Evolutionary conservation across 2,329 filamentous ascomycete species (phyloP).

Genomic region (Cryphonectria carpinicola): DNA sequence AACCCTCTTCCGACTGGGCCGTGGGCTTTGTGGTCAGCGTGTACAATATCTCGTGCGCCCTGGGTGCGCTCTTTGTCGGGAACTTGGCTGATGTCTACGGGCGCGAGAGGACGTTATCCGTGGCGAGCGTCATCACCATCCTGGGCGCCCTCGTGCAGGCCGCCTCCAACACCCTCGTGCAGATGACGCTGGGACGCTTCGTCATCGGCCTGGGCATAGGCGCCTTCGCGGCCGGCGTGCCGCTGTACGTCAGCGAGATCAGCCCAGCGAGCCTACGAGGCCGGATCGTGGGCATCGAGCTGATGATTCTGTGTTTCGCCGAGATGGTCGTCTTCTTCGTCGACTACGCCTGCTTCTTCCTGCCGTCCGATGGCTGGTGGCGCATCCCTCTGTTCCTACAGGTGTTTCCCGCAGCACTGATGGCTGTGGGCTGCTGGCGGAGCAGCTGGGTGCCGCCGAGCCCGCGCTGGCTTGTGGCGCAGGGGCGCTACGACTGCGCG

Average conservation of each 20-base stretch:
- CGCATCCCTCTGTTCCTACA: constrained; percentile 35
- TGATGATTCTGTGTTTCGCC: constrained; percentile 39
- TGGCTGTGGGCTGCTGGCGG: constrained; percentile 31
- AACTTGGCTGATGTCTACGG: constrained; percentile 36
- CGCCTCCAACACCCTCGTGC: constrained; percentile 9
- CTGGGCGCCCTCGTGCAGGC: constrained; percentile 22
- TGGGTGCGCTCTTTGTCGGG: constrained; percentile 37
- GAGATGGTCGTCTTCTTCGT: constrained; percentile 40
- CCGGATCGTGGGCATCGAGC: constrained; percentile 37
- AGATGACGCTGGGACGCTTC: constrained; percentile 36
- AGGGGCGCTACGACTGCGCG: constrained; percentile 31
- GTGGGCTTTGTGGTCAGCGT: constrained; percentile 39
- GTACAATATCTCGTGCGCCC: constrained; percentile 38
- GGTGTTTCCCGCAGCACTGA: constrained; percentile 35
- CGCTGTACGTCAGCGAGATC: constrained; percentile 39
- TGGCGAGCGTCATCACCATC: constrained; percentile 32
- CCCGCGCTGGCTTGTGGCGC: constrained; percentile 30
- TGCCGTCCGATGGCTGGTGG: constrained; percentile 39
- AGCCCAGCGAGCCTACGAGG: constrained; percentile 36
- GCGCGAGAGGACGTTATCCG: constrained; percentile 37
- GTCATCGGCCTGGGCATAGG: constrained; percentile 38
- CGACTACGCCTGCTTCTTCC: constrained; percentile 36
- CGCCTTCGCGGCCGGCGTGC: constrained; percentile 38
- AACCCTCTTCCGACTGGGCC: constrained; percentile 37
- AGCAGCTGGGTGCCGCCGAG: constrained; percentile 30